Evolutionary conservation across 78 protist species (phyloP), one percentile per base, ranked within the genome.

Genomic region (Dictyostelium capitatum): DNA sequence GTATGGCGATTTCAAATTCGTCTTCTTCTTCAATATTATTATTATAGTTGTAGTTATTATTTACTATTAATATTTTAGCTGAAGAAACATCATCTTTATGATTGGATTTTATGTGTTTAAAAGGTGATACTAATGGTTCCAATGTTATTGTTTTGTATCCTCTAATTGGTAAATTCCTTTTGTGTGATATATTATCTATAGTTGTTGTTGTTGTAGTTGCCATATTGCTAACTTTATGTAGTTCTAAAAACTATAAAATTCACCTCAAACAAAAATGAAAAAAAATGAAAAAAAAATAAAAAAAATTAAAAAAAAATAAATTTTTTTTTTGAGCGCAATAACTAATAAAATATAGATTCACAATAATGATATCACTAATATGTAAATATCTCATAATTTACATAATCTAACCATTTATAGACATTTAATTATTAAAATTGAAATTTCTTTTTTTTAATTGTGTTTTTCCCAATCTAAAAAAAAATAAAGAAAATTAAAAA

Each of bases 81-180:
- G 23, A 20, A 3, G 62, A 19, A 25, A 32, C 47, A 28, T 28
- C 47, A 69, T 69, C 41, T 69, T 69, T 69, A 32, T 9, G 19
- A 69, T 37, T 69, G 9, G 47, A 69, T 69, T 69, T 69, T 37
- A 69, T 69, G 30, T 25, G 41, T 69, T 69, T 69, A 37, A 69
- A 69, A 17, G 77, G 77, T 37, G 77, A 69, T 37, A 69, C 41
- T 37, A 69, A 15, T 69, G 77, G 77, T 19, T 69, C 77, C 6
- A 69, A 69, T 32, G 77, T 59, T 23, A 59, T 59, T 6, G 69
- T 59, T 4, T 37, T 37, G 43, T 37, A 37, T 37, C 43, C 43
- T 37, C 43, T 37, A 37, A 37, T 37, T 37, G 43, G 43, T 37
- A 37, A 37, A 37, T 37, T 37, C 2, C 43, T 37, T 37, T 37